These are phyloP conservation scores for Petunia axillaris DNA, from an alignment of 257 asterid genomes.

Conservation along the genomic window DNA sequence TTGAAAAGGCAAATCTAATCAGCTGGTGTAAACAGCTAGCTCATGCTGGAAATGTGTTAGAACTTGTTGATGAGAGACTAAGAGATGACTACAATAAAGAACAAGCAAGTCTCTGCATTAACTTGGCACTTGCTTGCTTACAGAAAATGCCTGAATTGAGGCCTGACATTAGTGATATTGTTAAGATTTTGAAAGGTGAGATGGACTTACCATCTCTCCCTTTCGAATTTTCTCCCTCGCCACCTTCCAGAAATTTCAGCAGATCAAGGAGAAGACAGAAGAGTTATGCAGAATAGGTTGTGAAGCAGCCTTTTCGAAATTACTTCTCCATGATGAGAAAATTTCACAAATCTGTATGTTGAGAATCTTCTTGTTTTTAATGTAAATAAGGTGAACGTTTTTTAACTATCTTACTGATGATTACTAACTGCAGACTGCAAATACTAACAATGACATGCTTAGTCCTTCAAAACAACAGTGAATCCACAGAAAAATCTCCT, in stretches of 20 bases:
- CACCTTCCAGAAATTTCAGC: slow-evolving; percentile 60
- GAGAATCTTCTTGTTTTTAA: slow-evolving; percentile 17
- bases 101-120: slow-evolving; percentile 75
- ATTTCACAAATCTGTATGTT: neutral
- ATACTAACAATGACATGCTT: neutral
- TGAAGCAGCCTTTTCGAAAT: neutral
- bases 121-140: slow-evolving; percentile 85
- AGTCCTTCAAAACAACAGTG: neutral
- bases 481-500: neutral
- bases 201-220: slow-evolving; percentile 72
- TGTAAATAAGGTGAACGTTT: slow-evolving; percentile 19
- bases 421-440: neutral
- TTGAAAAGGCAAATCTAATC: slow-evolving; percentile 80
- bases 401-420: neutral
- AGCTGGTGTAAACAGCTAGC: slow-evolving; percentile 91
- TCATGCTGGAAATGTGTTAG: slow-evolving; percentile 63
- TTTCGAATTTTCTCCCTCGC: slow-evolving; percentile 90
- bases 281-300: slow-evolving; percentile 43
- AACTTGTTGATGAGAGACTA: slow-evolving; percentile 75
- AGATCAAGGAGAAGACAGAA: slow-evolving; percentile 62
- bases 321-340: neutral
- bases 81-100: slow-evolving; percentile 58
- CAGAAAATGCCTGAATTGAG: slow-evolving; percentile 85
- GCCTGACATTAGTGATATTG: slow-evolving; percentile 78
- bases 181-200: slow-evolving; percentile 78